Evolutionary conservation across 2,329 filamentous ascomycete species (phyloP), one percentile per base, ranked within the genome.

Genomic region (Cladosporium sphaerospermum): DNA sequence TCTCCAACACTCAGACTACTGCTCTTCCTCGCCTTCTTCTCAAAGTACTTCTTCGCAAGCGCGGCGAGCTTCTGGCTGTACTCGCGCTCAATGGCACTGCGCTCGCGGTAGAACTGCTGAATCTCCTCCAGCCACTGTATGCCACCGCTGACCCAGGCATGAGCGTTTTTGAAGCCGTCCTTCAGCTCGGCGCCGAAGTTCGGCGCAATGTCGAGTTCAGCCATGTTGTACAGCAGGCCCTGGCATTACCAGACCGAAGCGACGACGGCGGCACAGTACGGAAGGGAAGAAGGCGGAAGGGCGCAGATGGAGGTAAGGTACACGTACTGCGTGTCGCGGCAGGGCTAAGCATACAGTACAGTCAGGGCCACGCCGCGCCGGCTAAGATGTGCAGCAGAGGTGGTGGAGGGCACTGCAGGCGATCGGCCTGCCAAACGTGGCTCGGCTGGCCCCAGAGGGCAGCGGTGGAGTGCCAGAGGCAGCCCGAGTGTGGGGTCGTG

Each of bases 121-220:
- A 99, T 88, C 64, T 99, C 93, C 65, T 96, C 92, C 55, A 99
- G 84, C 92, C 92, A 99, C 60, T 82, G 78, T 69, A 99, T 95
- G 59, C 92, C 90, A 69, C 88, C 85, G 58, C 83, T 79, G 54
- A 95, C 82, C 93, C 93, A 99, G 64, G 80, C 83, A 73, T 91
- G 96, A 69, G 95, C 90, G 14, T 89, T 83, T 73, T 95, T 96
- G 79, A 96, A 99, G 67, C 88, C 89, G 83, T 99, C 93, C 89
- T 95, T 97, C 70, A 97, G 80, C 77, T 96, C 91, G 55, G 86
- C 83, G 74, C 93, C 93, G 73, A 99, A 96, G 64, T 88, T 88
- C 67, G 89, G 89, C 75, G 84, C 79, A 68, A 81, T 82, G 64
- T 95, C 89, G 72, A 89, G 81, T 72, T 91, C 88, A 68, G 86